Evolutionary conservation across 2,329 filamentous ascomycete genomes (phyloP).

Genomic region (Colletotrichum filicis): DNA sequence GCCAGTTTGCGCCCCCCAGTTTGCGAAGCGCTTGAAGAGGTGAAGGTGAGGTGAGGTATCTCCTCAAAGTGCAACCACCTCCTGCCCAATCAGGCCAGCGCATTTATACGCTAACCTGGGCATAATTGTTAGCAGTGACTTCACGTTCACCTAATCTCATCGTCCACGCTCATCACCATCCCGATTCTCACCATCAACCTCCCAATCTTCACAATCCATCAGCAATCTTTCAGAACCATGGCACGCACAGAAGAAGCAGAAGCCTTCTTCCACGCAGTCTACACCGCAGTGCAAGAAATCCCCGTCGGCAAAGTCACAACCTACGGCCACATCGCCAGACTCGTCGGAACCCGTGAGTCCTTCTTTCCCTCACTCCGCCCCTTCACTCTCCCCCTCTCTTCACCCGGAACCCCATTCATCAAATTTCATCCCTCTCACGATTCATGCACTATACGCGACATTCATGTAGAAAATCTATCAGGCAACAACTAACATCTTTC

Average conservation of each 20-base stretch:
- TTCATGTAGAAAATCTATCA: background rate
- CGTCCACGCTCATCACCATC: background rate
- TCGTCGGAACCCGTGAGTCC: conserved; percentile 77
- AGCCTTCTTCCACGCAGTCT: conserved; percentile 82
- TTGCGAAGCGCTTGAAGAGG: background rate
- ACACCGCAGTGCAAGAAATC: conserved; percentile 86
- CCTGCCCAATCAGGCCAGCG: background rate
- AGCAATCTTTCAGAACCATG: conserved; percentile 55
- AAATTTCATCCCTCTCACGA: too few relatives aligned
- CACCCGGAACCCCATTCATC: background rate
- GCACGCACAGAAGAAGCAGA: conserved; percentile 78
- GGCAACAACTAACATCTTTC: background rate
- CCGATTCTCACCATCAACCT: too few relatives aligned
- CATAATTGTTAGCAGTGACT: background rate
- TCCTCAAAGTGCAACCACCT: too few relatives aligned
- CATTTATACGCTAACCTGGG: rapidly evolving
- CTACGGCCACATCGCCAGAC: conserved; percentile 82
- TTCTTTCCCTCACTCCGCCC: background rate
- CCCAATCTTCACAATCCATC: rapidly evolving
- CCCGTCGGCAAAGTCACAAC: conserved; percentile 85
- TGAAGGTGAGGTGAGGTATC: too few relatives aligned
- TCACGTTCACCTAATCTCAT: too few relatives aligned
- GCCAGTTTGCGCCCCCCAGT: too few relatives aligned
- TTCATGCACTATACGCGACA: too few relatives aligned
- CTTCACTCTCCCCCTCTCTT: background rate